Evolutionary conservation across 495 filamentous ascomycete genomes (phyloP).

Genomic region (Cercophora sp.): DNA sequence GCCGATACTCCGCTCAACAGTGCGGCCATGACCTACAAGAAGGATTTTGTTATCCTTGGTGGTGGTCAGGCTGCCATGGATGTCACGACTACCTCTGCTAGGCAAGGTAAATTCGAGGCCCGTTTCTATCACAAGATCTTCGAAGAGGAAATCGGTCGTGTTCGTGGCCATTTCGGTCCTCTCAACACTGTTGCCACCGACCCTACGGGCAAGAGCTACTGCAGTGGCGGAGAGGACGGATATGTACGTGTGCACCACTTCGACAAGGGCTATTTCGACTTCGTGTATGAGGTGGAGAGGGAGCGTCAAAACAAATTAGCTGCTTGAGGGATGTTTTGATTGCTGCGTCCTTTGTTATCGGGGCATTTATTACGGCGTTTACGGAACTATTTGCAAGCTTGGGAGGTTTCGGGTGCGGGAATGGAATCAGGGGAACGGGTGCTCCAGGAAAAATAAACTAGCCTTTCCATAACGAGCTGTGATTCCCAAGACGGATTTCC

Average conservation of each 20-base stretch:
- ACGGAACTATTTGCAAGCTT: no score
- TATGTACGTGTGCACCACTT: conserved; percentile 99
- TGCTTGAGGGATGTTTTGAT: not conserved
- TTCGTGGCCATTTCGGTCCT: conserved; percentile 94
- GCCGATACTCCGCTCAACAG: conserved; percentile 97
- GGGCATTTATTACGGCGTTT: conserved; percentile 25
- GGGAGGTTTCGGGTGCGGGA: no score
- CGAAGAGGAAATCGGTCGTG: conserved; percentile 95
- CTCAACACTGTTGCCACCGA: conserved; percentile 79
- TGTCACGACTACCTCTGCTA: conserved; percentile 89
- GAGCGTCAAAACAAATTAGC: conserved; percentile 37
- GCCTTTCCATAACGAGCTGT: no score
- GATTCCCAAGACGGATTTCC: no score
- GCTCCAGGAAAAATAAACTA: no score
- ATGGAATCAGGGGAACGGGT: no score
- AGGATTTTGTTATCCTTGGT: conserved; percentile 94
- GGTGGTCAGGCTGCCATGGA: conserved; percentile 99
- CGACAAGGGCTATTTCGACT: conserved; percentile 97
- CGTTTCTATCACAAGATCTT: conserved; percentile 99
- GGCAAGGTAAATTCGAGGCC: conserved; percentile 98
- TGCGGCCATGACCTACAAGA: conserved; percentile 86
- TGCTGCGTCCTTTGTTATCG: not conserved
- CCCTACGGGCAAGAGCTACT: conserved; percentile 85
- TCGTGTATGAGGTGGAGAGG: conserved; percentile 96
- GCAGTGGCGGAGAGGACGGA: conserved; percentile 93